Evolutionary conservation across 176 grass and related monocot genomes (phyloP).

Genomic region (Melocanna baccifera): DNA sequence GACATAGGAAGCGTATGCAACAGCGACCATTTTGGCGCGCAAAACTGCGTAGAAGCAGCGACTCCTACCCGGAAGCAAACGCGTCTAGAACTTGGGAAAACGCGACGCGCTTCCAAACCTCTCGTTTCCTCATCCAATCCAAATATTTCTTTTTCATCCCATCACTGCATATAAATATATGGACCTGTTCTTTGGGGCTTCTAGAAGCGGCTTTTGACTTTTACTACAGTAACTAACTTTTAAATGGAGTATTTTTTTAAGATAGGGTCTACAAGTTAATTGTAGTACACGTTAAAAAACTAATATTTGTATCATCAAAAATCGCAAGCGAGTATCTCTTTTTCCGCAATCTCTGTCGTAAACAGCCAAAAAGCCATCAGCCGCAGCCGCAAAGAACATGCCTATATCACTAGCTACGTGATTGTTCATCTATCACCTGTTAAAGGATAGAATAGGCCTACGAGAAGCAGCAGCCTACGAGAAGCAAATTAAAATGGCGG

Average conservation of each 20-base stretch:
- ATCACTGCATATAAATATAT: slow-evolving; percentile 44
- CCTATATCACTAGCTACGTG: neutral
- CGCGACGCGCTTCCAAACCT: neutral
- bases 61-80: neutral
- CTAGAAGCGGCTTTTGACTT: no score
- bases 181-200: no score
- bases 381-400: no score
- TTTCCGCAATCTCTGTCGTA: no score
- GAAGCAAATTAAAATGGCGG: neutral
- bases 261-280: no score
- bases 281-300: no score
- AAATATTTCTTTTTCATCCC: neutral
- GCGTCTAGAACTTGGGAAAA: slow-evolving; percentile 7
- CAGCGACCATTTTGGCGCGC: neutral
- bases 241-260: no score
- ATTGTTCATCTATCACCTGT: slow-evolving; percentile 3
- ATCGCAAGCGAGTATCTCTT: no score
- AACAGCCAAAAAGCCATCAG: no score
- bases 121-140: neutral
- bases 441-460: slow-evolving; percentile 2
- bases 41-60: neutral
- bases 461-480: slow-evolving; percentile 42
- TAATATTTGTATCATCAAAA: no score
- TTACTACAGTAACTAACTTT: no score
- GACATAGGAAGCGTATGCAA: neutral